Percentiles rank a stretch among this genome's conserved stretches.
phyloP scores from a whole-genome alignment of 2,329 filamentous ascomycete species.

The Trichoderma cornu-damae region DNA sequence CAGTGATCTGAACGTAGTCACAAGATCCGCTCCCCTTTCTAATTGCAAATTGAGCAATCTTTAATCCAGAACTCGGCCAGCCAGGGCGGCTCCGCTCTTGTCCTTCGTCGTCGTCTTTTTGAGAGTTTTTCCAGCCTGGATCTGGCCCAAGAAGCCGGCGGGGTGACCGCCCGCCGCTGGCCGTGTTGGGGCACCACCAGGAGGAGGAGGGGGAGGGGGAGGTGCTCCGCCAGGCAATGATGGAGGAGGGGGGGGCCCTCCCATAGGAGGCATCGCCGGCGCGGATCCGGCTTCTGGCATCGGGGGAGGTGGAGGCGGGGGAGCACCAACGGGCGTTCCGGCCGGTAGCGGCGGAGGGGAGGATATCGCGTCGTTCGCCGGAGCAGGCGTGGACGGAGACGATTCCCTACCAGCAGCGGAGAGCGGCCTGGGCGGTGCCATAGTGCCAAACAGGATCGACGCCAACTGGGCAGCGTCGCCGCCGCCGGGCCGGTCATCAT shows the following conservation, averaged over 20 bases:
- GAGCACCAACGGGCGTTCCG: constrained; percentile 26
- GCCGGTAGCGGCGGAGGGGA: constrained; percentile 37
- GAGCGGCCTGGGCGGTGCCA: constrained; percentile 86
- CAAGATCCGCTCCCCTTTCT: neutral
- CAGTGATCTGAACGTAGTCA: neutral
- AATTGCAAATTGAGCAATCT: neutral
- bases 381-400: constrained; percentile 36
- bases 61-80: constrained; percentile 67
- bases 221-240: constrained; percentile 35
- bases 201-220: constrained; percentile 44
- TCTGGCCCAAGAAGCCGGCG: constrained; percentile 69
- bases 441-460: constrained; percentile 92
- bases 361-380: constrained; percentile 38
- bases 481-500: constrained; percentile 73
- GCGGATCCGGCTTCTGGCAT: constrained; percentile 23
- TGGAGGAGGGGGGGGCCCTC: constrained; percentile 32
- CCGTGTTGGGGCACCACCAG: constrained; percentile 38
- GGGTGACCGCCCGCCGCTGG: constrained; percentile 49
- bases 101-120: constrained; percentile 90
- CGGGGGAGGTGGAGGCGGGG: constrained; percentile 30
- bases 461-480: constrained; percentile 86
- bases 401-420: constrained; percentile 73
- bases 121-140: constrained; percentile 71
- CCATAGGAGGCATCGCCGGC: constrained; percentile 27
- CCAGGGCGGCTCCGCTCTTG: constrained; percentile 64